A percentile compares a stretch with the other conserved stretches of the same genome.
Conservation (phyloP, 805 yeast species). For the Candida tibetensis region DNA sequence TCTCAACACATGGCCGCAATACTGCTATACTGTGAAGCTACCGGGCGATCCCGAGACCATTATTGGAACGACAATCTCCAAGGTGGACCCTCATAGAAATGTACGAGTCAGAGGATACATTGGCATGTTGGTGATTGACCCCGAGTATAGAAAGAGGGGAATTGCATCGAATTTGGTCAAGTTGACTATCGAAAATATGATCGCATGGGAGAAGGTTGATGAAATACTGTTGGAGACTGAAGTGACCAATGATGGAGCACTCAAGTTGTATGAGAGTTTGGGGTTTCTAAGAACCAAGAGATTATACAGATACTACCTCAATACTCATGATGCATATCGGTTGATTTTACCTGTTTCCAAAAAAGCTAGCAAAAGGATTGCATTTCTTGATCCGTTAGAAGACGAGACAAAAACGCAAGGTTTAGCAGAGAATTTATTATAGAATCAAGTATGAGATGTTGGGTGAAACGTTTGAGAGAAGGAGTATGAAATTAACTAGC, state of each 20-base stretch:
- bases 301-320: constrained; percentile 81
- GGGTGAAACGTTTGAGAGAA: too few species aligned
- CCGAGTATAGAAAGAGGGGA: constrained; percentile 68
- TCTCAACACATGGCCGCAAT: constrained; percentile 85
- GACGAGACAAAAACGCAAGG: neutral
- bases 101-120: constrained; percentile 84
- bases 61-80: constrained; percentile 84
- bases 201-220: constrained; percentile 60
- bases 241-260: constrained; percentile 70
- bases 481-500: too few species aligned
- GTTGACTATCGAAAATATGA: constrained; percentile 63
- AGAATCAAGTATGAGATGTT: too few species aligned
- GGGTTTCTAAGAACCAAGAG: constrained; percentile 76
- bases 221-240: constrained; percentile 95
- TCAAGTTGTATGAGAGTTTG: constrained; percentile 65
- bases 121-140: constrained; percentile 90
- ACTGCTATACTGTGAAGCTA: constrained; percentile 62
- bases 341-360: constrained; percentile 77
- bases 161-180: constrained; percentile 74
- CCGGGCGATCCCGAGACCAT: constrained; percentile 26
- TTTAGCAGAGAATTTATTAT: too few species aligned
- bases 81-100: constrained; percentile 71
- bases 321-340: constrained; percentile 90
- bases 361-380: constrained; percentile 45
- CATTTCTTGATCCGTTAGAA: constrained; percentile 36